Conservation (phyloP, 2,329 filamentous ascomycete genomes). For the Fusarium hostae region DNA sequence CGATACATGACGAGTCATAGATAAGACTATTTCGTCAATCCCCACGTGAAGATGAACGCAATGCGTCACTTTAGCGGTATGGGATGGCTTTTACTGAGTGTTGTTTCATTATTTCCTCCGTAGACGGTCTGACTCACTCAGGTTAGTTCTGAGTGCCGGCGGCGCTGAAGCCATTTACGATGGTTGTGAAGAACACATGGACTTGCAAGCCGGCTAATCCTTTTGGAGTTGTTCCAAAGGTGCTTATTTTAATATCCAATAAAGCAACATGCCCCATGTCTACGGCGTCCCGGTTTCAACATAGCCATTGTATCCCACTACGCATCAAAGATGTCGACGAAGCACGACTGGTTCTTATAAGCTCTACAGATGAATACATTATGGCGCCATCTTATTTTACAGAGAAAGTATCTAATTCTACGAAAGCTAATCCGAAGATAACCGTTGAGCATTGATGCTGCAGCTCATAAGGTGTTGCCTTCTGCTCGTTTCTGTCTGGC, state of each 20-base stretch:
- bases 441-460: accelerated
- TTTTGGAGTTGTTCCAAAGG: background rate
- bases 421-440: accelerated
- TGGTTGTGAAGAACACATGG: background rate
- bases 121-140: background rate
- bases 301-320: background rate
- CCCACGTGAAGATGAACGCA: background rate
- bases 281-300: no score
- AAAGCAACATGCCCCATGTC: background rate
- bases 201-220: no score
- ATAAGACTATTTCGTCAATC: background rate
- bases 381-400: background rate
- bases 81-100: background rate
- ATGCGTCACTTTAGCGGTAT: background rate
- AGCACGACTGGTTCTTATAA: background rate
- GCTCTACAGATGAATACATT: no score
- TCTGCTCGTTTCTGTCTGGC: background rate
- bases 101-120: background rate
- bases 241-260: background rate
- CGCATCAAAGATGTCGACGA: background rate
- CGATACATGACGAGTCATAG: conserved; percentile 5
- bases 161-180: background rate
- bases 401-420: no score
- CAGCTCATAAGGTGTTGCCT: background rate
- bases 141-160: no score